Evolutionary conservation across 225 moss, liverwort and hornwort species (phyloP), one percentile per base, ranked within the genome.

Genomic region (Thuidium tamariscinum): DNA sequence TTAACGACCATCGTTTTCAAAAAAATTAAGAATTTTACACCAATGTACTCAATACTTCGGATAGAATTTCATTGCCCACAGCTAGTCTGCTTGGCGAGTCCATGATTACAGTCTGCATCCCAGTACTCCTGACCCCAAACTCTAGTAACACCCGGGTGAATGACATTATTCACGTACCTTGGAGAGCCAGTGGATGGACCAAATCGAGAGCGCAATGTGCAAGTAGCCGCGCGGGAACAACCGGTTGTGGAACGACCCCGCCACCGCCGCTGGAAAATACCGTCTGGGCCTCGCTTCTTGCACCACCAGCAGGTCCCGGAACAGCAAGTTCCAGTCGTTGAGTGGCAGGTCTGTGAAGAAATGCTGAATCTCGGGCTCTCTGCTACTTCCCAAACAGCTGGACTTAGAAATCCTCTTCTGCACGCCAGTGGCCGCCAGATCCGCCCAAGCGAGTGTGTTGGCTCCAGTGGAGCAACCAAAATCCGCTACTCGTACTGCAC

Each of bases 251-350:
- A 89, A 91, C 32, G 89, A 85, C 61, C 94, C 93, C 13, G 93
- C 89, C 39, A 90, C 93, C 2, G 91, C 90, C 16, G 84, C 86
- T 59, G 86, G 91, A 57, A 84, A 90, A 74, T 85, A 93, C 29
- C 23, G 65, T 9, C 57, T 42, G 10, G 82, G 72, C 17, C 41
- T 51, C 19, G 21, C 29, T 6, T 27, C 72, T 17, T 51, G 44
- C 26, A 10, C 51, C 23, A 54, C 22, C 16, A n/a, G 54, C 52
- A 44, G 44, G 20, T 85, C 32, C 37, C 77, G 89, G 87, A 93
- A 89, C 26, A 94, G 85, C 66, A 89, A 86, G 83, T 93, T 94
- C 91, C 93, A 94, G 51, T 94, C 92, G 60, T 90, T 93, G 3
- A 82, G 56, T 8, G 91, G 93, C 25, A 94, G 73, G 88, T 94